Evolutionary conservation across 108 stramenopile genomes (phyloP), one percentile per base, ranked within the genome.

Genomic region (Cyclotella baltica): DNA sequence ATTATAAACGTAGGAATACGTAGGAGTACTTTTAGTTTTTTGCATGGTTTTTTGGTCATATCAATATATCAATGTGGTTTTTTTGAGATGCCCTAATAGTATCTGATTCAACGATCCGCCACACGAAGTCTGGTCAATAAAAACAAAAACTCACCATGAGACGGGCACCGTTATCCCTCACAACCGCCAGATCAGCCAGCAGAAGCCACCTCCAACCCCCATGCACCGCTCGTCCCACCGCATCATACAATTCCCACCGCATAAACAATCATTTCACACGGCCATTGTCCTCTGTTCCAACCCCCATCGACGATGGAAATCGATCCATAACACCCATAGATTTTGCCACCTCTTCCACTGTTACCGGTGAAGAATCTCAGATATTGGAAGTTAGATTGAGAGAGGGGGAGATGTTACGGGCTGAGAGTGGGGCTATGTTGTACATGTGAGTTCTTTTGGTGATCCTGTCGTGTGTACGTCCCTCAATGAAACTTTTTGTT

Each of bases 361-460:
- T 97, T 52, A 88, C 89, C 62, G 97, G 97, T 15, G 90, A 89
- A 34, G 97, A 97, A 79, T 89, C 90, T 23, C 95, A 89, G 65
- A 86, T 87, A 35, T 69, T 89, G 38, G 57, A 80, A 52, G 85
- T 89, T 20, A 68, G 74, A 19, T 62, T 89, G 1, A 64, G 68
- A 23, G 95, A 94, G 19, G 85, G 85, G 33, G 95, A 97, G 79
- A 87, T 92, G 5, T 71, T 97, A 6, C 80, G 95, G 33, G 95
- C 97, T 20, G 97, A 97, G 64, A 83, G 88, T 51, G 97, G 97
- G 0, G 93, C 93, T 37, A 93, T 97, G 88, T 76, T 97, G 72
- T 96, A 89, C 88, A 95, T 97, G 55, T 55, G 55, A 55, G 55
- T 55, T 1, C 25, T 4, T 55, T 55, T 43, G 40, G 6, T 10